Percentiles rank a stretch among this genome's conserved stretches.
Evolutionary conservation across 257 asterid genomes (phyloP).

Genomic region (Avicennia marina): DNA sequence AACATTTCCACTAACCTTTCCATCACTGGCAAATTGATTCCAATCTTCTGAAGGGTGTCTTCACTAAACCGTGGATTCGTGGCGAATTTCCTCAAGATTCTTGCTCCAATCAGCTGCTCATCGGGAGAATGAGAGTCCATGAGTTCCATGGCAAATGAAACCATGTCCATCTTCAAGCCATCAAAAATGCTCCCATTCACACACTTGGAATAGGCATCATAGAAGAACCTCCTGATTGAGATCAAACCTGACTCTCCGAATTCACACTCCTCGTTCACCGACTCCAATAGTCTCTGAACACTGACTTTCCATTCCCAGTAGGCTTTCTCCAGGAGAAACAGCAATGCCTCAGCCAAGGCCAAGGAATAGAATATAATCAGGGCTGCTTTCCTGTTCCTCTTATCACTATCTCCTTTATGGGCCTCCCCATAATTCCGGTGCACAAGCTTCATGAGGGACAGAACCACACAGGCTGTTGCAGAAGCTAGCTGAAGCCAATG

Average conservation of each 20-base stretch:
- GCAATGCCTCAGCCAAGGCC: slow-evolving; percentile 78
- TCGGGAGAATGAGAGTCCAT: slow-evolving; percentile 67
- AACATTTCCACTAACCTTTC: slow-evolving; percentile 84
- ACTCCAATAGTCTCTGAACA: slow-evolving; percentile 37
- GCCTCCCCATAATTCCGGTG: slow-evolving; percentile 50
- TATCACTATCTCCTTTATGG: slow-evolving; percentile 54
- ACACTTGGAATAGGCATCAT: slow-evolving; percentile 76
- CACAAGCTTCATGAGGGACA: slow-evolving; percentile 64
- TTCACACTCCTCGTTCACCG: slow-evolving; percentile 65
- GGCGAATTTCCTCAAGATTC: slow-evolving; percentile 55
- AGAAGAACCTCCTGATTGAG: slow-evolving; percentile 70
- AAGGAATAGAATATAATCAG: slow-evolving; percentile 72
- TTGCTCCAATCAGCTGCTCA: slow-evolving; percentile 82
- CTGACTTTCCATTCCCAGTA: slow-evolving; percentile 92
- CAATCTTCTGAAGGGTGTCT: slow-evolving; percentile 87
- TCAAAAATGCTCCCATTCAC: slow-evolving; percentile 87
- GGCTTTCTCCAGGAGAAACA: slow-evolving; percentile 84
- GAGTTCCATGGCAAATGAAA: slow-evolving; percentile 78
- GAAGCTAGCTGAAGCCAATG: slow-evolving; percentile 82
- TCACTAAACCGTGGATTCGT: slow-evolving; percentile 40
- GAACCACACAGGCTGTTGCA: slow-evolving; percentile 71
- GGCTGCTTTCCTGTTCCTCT: slow-evolving; percentile 61
- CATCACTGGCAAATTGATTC: slow-evolving; percentile 58
- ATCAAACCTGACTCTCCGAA: slow-evolving; percentile 65
- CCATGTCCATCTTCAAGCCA: slow-evolving; percentile 93